Conservation (phyloP, 306 rosid genomes). For the Rosa persica region DNA sequence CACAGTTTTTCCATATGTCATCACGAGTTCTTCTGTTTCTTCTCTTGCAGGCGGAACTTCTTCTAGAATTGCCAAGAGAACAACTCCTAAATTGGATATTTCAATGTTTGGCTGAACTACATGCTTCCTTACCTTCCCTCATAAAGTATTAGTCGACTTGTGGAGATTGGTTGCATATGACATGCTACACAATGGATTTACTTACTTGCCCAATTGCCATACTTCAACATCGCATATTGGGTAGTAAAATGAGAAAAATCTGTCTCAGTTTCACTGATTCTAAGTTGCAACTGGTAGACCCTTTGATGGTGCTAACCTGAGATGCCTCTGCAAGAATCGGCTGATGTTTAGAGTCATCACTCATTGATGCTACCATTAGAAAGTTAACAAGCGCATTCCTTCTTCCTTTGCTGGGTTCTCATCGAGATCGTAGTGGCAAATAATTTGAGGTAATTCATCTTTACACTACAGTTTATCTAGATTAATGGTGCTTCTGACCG, state of each 20-base stretch:
- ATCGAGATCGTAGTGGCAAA: slow-evolving; percentile 1
- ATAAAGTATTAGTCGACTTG: slow-evolving; percentile 57
- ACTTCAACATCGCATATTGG: slow-evolving; percentile 11
- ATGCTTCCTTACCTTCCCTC: slow-evolving; percentile 85
- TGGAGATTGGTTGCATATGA: neutral
- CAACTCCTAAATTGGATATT: slow-evolving; percentile 92
- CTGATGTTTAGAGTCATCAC: slow-evolving; percentile 20
- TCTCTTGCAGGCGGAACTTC: slow-evolving; percentile 83
- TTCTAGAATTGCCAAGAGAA: slow-evolving; percentile 88
- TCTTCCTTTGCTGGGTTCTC: neutral
- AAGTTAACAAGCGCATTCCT: neutral
- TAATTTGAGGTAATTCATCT: slow-evolving; percentile 5
- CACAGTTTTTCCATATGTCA: neutral
- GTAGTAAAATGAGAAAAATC: slow-evolving; percentile 8
- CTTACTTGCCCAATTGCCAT: neutral
- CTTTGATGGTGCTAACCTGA: slow-evolving; percentile 21
- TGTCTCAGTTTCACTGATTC: neutral
- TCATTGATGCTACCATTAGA: neutral
- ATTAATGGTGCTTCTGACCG: neutral
- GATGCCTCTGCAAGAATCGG: slow-evolving; percentile 25
- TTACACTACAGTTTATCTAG: neutral
- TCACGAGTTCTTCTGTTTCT: slow-evolving; percentile 6
- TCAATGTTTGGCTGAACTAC: slow-evolving; percentile 87
- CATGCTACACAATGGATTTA: neutral
- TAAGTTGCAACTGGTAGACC: neutral